These are phyloP conservation scores for Phytophthora pistaciae DNA, from an alignment of 352 stramenopile species.

Conservation along the genomic window DNA sequence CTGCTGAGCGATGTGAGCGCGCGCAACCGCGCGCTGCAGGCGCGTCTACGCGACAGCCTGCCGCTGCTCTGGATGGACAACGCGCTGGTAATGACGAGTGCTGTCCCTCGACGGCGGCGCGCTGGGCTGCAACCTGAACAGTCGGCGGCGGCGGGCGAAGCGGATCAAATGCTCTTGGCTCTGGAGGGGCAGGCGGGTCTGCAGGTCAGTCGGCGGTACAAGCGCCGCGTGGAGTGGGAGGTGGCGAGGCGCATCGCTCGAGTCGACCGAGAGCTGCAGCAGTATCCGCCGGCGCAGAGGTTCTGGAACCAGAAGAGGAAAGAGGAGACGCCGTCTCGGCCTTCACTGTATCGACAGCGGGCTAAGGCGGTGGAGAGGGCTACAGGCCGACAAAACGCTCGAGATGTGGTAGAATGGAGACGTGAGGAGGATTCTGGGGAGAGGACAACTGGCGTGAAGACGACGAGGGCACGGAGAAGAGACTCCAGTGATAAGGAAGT, in stretches of 20 bases:
- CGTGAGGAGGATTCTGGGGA: neutral
- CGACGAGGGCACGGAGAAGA: neutral
- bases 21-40: constrained; percentile 55
- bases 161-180: constrained; percentile 31
- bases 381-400: neutral
- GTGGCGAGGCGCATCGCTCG: constrained; percentile 74
- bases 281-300: constrained; percentile 51
- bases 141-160: constrained; percentile 7
- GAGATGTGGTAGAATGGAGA: neutral
- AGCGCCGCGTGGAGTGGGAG: constrained; percentile 71
- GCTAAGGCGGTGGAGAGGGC: neutral
- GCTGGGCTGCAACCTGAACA: constrained; percentile 2
- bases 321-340: constrained; percentile 8
- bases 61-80: constrained; percentile 62
- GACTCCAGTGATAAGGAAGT: neutral
- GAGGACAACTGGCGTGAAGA: neutral
- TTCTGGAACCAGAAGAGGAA: constrained; percentile 67
- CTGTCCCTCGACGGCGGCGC: constrained; percentile 6
- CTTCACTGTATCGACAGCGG: constrained; percentile 4
- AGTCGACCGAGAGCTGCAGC: constrained; percentile 67
- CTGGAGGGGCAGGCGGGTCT: constrained; percentile 21
- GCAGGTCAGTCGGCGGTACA: constrained; percentile 47
- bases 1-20: constrained; percentile 63
- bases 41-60: constrained; percentile 53
- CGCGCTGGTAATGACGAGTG: constrained; percentile 51